A percentile compares a stretch with the other conserved stretches of the same genome.
phyloP scores from a whole-genome alignment of 108 stramenopile species.

The Heterococcus sp. region DNA sequence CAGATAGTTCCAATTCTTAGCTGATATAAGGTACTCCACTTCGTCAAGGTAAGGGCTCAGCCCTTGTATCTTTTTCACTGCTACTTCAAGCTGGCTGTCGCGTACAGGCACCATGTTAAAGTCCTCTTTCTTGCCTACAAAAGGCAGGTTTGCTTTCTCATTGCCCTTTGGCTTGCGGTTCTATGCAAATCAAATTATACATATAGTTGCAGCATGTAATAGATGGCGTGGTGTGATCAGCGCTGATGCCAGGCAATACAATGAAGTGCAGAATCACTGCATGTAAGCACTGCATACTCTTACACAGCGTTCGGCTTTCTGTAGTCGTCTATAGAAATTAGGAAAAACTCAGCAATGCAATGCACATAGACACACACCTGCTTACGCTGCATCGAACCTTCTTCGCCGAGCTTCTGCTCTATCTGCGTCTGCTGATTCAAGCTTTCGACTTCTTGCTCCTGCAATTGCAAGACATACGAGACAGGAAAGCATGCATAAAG shows the following conservation, averaged over 20 bases:
- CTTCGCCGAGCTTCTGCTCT: constrained; percentile 23
- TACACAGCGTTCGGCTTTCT: not conserved
- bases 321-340: not conserved
- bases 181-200: no score
- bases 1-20: constrained; percentile 20
- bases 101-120: not conserved
- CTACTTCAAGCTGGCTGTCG: not conserved
- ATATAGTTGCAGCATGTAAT: no score
- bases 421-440: constrained; percentile 2
- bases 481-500: no score
- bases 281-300: not conserved
- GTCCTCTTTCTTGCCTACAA: not conserved
- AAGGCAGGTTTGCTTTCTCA: not conserved
- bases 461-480: no score
- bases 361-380: not conserved
- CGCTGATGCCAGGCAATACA: not conserved
- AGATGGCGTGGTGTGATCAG: not conserved
- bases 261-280: not conserved
- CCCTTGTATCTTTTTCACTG: not conserved
- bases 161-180: no score
- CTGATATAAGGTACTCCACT: constrained; percentile 29
- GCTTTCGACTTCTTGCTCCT: constrained; percentile 9
- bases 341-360: not conserved
- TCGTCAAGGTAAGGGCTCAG: constrained; percentile 13
- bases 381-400: constrained; percentile 5